Evolutionary conservation across 805 yeast species (phyloP), one percentile per base, ranked within the genome.

Genomic region (Kurtzmaniella cleridarum): DNA sequence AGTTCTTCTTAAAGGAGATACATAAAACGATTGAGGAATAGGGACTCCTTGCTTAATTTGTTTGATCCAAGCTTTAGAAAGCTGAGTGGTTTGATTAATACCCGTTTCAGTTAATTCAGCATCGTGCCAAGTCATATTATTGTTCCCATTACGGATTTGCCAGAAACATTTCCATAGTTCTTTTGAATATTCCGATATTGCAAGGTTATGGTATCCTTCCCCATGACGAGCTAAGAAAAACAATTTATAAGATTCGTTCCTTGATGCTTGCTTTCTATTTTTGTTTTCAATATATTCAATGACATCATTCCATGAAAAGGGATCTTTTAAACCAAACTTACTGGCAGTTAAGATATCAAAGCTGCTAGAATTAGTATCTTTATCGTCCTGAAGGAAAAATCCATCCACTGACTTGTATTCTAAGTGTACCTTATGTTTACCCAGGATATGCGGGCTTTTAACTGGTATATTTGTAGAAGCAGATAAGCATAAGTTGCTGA

Each of bases 221-320:
- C 64, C 64, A 41, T 62, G 68, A 39, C 68, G 46, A 28, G 55
- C 62, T 7, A 62, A 36, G 30, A 56, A 60, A 14, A 62, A 41
- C 26, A 62, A 41, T 39, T 60, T 61, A 39, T 52, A 49, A 10
- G 39, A 33, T 17, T 46, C 32, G 2, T 18, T 30, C 27, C 41
- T 43, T 17, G 23, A 10, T 10, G 18, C 29, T 10, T 24, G 8
- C 9, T 38, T 28, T 10, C 32, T 40, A 15, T 50, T 43, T 11
- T 50, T 35, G 4, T 42, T 41, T 9, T 43, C 32, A 9, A 56
- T 20, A n/a, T 45, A 34, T 2, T 42, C 34, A 6, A 46, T 18
- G 2, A 62, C 47, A 26, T 53, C 44, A 6, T 36, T 24, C 67
- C 67, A 62, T 1, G 51, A 39, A 5, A 39, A 35, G 26, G 41